Conservation (phyloP, 371 early-diverging fungal species). For the Quaeritorhiza haematococci region DNA sequence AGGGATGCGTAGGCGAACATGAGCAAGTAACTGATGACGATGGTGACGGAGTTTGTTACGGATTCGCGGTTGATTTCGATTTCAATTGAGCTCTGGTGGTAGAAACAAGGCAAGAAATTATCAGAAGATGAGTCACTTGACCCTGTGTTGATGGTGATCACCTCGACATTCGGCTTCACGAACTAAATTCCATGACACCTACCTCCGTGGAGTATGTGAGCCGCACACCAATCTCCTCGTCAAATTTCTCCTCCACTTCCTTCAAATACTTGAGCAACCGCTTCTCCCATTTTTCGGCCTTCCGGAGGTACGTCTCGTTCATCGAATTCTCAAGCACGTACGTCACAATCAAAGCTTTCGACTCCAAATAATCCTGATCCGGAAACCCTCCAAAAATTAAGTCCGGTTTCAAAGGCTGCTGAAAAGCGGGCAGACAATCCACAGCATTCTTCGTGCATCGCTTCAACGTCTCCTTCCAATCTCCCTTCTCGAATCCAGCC, state of each 20-base stretch:
- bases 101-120: slow-evolving; percentile 16
- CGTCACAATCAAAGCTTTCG: slow-evolving; percentile 62
- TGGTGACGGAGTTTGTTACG: slow-evolving; percentile 54
- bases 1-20: slow-evolving; percentile 74
- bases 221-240: slow-evolving; percentile 37
- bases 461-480: slow-evolving; percentile 43
- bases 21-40: slow-evolving; percentile 59
- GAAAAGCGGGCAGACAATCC: slow-evolving; percentile 58
- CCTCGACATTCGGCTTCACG: too few species aligned
- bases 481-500: slow-evolving; percentile 38
- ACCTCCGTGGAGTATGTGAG: slow-evolving; percentile 65
- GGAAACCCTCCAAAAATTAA: slow-evolving; percentile 65
- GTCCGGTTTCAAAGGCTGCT: slow-evolving; percentile 64
- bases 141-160: too few species aligned
- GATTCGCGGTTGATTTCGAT: slow-evolving; percentile 40
- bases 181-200: not conserved
- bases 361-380: slow-evolving; percentile 32
- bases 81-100: slow-evolving; percentile 52
- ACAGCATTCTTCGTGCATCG: slow-evolving; percentile 53
- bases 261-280: slow-evolving; percentile 42
- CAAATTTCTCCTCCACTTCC: slow-evolving; percentile 26
- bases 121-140: slow-evolving; percentile 3
- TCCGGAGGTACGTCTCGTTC: slow-evolving; percentile 29
- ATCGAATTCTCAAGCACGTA: slow-evolving; percentile 61
- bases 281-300: slow-evolving; percentile 63